Evolutionary conservation across 2,329 filamentous ascomycete species (phyloP).

Genomic region (Epichloe uncinata): DNA sequence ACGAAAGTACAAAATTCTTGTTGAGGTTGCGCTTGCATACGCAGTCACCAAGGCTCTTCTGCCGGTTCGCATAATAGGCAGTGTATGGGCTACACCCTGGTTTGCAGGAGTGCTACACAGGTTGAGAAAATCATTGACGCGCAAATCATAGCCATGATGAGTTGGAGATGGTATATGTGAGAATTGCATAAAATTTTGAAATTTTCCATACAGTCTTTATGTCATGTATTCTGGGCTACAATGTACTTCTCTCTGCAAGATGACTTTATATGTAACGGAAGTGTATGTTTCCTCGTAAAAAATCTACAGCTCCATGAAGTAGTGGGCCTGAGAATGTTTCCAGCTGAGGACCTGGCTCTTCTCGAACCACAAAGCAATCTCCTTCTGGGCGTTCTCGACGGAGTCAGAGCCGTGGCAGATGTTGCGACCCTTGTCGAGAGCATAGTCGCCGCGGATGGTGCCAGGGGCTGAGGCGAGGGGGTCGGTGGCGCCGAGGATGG

Average conservation of each 20-base stretch:
- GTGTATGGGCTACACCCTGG: conserved; percentile 85
- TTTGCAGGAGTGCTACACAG: conserved; percentile 58
- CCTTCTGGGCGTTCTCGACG: conserved; percentile 99
- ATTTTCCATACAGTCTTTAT: conserved; percentile 1
- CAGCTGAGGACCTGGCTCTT: conserved; percentile 72
- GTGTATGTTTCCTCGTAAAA: not conserved
- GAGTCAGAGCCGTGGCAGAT: conserved; percentile 99
- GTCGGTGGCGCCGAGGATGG: conserved; percentile 97
- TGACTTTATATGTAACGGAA: not conserved
- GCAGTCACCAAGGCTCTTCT: conserved; percentile 78
- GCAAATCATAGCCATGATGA: conserved; percentile 13
- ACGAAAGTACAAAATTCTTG: conserved; percentile 40
- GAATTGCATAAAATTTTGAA: not conserved
- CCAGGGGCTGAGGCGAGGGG: conserved; percentile 85
- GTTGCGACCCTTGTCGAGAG: conserved; percentile 78
- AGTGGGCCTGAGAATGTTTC: conserved; percentile 75
- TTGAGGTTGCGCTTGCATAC: conserved; percentile 76
- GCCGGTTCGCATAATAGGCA: conserved; percentile 61
- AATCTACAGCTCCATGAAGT: conserved; percentile 87
- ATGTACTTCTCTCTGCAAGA: not conserved
- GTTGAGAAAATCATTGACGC: conserved; percentile 17
- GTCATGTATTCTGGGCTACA: not conserved
- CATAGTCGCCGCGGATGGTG: conserved; percentile 93
- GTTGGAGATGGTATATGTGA: too few species aligned
- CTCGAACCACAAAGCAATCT: conserved; percentile 98